Base-by-base conservation (phyloP, 306 rosid genomes). In the Lathyrus aphaca region DNA sequence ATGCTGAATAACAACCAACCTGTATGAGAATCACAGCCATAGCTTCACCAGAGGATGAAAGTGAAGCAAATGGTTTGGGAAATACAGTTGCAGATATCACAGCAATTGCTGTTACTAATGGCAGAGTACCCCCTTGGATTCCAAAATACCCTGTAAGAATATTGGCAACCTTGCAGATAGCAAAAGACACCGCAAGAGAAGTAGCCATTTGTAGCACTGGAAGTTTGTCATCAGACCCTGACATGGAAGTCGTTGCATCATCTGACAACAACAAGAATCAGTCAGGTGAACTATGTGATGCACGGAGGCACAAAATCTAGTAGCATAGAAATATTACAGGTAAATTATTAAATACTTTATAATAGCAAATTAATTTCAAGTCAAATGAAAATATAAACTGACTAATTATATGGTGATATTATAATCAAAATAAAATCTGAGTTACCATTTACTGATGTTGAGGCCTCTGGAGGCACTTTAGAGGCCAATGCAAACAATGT, bases 21-120 rank as follows among this genome's bases (percentile, higher is more conserved):
- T 88, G 90, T 84, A 91, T 71, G 69, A 88, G 78, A 75, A 91
- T 59, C 30, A 81, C n/a, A 53, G 91, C 90, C 73, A 90, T 60
- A 38, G 88, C 77, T 69, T 90, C 88, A 54, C 87, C 90, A 15
- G 90, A 64, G 46, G 91, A 82, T 55, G 95, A 83, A 71, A 90
- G 85, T 73, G 79, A 75, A 64, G 82, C 78, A 43, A 81, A 81
- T 68, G 80, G 76, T 62, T 77, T 82, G 27, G 92, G 90, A 62
- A 88, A 78, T 63, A 81, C 19, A 18, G 88, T 86, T 16, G 95
- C 95, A 43, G 86, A 66, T 67, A 84, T 68, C 66, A 87, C 92
- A 40, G 79, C 86, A 69, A 82, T 69, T 14, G 90, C 92, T 68
- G 97, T 87, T 84, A 84, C 76, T 46, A 43, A 77, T 12, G 95